Conservation (phyloP, 495 filamentous ascomycete species). For the Cercophora newfieldiana region DNA sequence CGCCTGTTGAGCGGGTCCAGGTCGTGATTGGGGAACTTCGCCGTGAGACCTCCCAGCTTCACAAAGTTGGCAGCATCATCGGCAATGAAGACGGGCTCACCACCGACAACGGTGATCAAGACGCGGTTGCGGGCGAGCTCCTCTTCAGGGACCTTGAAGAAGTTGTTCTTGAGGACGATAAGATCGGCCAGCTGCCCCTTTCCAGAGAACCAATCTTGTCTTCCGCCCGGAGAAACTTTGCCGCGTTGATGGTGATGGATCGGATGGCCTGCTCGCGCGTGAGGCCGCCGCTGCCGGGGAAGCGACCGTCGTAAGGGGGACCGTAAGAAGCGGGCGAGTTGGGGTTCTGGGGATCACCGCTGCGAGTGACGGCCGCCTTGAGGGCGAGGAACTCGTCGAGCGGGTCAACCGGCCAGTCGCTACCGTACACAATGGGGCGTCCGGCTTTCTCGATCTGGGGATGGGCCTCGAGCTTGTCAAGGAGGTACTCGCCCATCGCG, state of each 20-base stretch:
- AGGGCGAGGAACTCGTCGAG: constrained; percentile 5
- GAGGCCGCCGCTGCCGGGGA: background rate
- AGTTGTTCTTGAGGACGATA: background rate
- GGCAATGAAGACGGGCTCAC: constrained; percentile 1
- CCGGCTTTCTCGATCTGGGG: constrained; percentile 1
- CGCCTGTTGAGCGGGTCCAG: background rate
- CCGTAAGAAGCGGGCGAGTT: constrained; percentile 2
- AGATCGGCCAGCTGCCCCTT: background rate
- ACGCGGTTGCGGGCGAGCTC: background rate
- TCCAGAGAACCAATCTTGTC: background rate
- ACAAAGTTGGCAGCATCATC: background rate
- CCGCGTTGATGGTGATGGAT: constrained; percentile 4
- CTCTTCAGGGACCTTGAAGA: background rate
- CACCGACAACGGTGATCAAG: background rate
- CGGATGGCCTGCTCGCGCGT: constrained; percentile 5
- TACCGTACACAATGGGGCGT: background rate
- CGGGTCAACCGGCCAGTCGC: constrained; percentile 1
- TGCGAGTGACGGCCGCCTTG: background rate
- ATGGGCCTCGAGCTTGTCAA: background rate
- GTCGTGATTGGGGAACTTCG: background rate
- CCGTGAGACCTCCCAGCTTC: background rate
- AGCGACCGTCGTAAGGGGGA: background rate
- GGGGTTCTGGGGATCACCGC: constrained; percentile 1
- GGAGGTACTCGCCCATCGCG: background rate
- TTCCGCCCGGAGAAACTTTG: background rate